Evolutionary conservation across 495 filamentous ascomycete species (phyloP), one percentile per base, ranked within the genome.

Genomic region (Hapsidospora chrysogenum): DNA sequence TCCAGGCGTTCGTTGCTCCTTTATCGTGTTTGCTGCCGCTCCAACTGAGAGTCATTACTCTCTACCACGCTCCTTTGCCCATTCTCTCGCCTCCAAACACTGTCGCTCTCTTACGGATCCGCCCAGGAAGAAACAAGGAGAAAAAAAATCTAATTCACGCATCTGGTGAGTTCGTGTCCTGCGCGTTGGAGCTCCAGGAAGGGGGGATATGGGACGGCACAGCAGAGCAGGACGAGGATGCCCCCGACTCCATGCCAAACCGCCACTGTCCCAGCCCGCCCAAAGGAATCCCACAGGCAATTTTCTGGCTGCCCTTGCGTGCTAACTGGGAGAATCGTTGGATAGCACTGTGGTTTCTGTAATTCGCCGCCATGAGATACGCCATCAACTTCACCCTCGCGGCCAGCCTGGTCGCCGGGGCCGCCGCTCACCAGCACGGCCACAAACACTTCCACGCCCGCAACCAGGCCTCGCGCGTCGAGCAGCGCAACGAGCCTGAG

Each of bases 51-150:
- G 60, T 55, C 44, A 40, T 45, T 36, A 36, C 61, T 67, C 64
- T 70, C 67, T 63, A 61, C 52, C 60, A 72, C 67, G 65, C 64
- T 72, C 67, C 40, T 72, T 72, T 69, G n/a, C n/a, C n/a, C n/a
- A n/a, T n/a, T n/a, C n/a, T n/a, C n/a, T n/a, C n/a, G n/a, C n/a
- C n/a, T n/a, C n/a, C n/a, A n/a, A n/a, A n/a, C n/a, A n/a, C n/a
- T n/a, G n/a, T n/a, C n/a, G n/a, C n/a, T n/a, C n/a, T n/a, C n/a
- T n/a, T n/a, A n/a, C n/a, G n/a, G n/a, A n/a, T n/a, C n/a, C n/a
- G n/a, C n/a, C n/a, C n/a, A n/a, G n/a, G n/a, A n/a, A n/a, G n/a
- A n/a, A n/a, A n/a, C n/a, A n/a, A n/a, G n/a, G n/a, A n/a, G n/a
- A n/a, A n/a, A n/a, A n/a, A n/a, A n/a, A n/a, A n/a, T n/a, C n/a